These are phyloP conservation scores for Mycena galericulata DNA, from an alignment of 768 basidiomycete species.

Conservation along the genomic window DNA sequence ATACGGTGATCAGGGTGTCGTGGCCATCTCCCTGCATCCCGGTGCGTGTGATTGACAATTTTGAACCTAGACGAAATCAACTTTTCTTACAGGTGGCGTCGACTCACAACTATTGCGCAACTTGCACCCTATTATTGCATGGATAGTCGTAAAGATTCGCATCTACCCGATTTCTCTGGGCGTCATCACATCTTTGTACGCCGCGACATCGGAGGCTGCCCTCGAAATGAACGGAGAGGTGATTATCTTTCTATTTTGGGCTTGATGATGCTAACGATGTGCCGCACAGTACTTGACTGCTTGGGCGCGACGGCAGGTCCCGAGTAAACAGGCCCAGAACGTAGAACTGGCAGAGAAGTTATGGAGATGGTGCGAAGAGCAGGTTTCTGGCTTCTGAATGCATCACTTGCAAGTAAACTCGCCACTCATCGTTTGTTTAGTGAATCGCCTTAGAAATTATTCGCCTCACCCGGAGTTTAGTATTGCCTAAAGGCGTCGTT, in stretches of 20 bases:
- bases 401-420: too few species aligned
- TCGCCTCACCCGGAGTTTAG: too few species aligned
- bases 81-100: conserved; percentile 37
- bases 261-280: too few species aligned
- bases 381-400: conserved; percentile 30
- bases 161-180: conserved; percentile 37
- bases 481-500: too few species aligned
- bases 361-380: conserved; percentile 45
- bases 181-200: conserved; percentile 40
- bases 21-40: conserved; percentile 47
- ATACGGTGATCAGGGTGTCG: conserved; percentile 45
- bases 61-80: not conserved
- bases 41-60: conserved; percentile 30
- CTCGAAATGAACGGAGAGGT: conserved; percentile 42
- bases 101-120: conserved; percentile 43
- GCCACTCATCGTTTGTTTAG: too few species aligned
- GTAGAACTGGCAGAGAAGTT: conserved; percentile 36
- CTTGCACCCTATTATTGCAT: conserved; percentile 34
- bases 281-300: conserved; percentile 41
- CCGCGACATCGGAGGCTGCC: conserved; percentile 41
- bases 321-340: conserved; percentile 35
- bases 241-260: not conserved
- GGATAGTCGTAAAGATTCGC: conserved; percentile 36
- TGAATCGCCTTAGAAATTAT: too few species aligned
- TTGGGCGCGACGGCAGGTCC: conserved; percentile 40